A percentile compares a stretch with the other conserved stretches of the same genome.
These are phyloP conservation scores for Mallotus japonicus DNA, from an alignment of 441 rosid genomes.

Conservation along the genomic window DNA sequence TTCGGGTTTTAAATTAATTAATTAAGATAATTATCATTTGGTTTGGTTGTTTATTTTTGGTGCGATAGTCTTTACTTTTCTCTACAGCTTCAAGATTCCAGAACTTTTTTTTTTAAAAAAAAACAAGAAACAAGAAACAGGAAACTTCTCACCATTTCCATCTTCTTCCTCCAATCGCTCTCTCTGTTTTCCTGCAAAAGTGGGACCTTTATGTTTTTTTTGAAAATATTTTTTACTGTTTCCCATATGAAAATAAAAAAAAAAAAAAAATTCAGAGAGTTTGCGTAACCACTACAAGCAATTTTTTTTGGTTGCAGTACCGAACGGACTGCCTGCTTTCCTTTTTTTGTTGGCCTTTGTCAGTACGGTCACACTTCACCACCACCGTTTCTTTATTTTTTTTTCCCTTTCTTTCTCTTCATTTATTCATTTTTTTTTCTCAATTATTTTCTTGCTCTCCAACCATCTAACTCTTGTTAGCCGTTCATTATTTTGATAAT, in stretches of 20 bases:
- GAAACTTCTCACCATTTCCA: not conserved
- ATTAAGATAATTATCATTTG: not conserved
- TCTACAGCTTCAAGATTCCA: not conserved
- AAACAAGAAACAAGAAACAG: not conserved
- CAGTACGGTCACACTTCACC: slow-evolving; percentile 19
- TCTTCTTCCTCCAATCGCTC: not conserved
- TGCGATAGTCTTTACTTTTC: not conserved
- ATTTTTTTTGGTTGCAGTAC: not conserved
- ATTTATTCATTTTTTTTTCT: not conserved
- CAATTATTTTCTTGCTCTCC: slow-evolving; percentile 8
- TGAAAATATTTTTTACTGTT: not conserved
- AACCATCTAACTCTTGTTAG: not conserved
- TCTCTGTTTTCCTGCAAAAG: not conserved
- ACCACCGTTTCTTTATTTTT: slow-evolving; percentile 19
- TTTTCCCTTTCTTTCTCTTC: slow-evolving; percentile 13
- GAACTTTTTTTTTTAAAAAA: not conserved
- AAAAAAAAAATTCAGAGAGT: not conserved
- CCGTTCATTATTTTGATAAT: not conserved
- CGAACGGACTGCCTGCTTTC: not conserved
- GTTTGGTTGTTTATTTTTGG: not conserved
- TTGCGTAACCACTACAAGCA: not conserved
- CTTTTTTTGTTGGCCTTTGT: not conserved
- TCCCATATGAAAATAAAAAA: not conserved
- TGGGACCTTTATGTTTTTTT: not conserved
- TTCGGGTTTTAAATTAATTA: not conserved